Conservation (phyloP, 177 flowering plant species). For the Telopea speciosissima region DNA sequence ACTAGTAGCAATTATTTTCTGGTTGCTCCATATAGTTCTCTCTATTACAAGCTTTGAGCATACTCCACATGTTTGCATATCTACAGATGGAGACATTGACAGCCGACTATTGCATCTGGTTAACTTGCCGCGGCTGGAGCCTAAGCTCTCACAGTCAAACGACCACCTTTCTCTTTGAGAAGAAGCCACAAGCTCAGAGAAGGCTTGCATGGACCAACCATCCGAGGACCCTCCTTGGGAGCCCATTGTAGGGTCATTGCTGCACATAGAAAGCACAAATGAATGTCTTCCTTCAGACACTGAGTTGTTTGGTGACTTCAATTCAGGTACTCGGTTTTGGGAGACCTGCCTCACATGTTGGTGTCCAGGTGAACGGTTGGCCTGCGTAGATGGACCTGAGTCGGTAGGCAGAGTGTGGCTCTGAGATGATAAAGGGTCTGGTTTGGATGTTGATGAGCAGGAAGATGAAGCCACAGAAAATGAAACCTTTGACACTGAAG, state of each 20-base stretch:
- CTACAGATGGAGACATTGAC: constrained; percentile 49
- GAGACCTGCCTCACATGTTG: constrained; percentile 41
- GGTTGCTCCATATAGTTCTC: constrained; percentile 39
- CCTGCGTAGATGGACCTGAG: constrained; percentile 38
- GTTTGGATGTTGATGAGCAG: constrained; percentile 29
- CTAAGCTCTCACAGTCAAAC: constrained; percentile 52
- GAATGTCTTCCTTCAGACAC: constrained; percentile 42
- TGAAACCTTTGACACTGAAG: constrained; percentile 37
- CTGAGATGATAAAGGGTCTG: constrained; percentile 31
- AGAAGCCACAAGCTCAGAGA: constrained; percentile 55
- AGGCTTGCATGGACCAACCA: constrained; percentile 64
- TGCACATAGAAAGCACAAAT: constrained; percentile 32
- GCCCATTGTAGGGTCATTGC: constrained; percentile 43
- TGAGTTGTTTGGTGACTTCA: constrained; percentile 45
- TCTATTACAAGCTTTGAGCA: constrained; percentile 63
- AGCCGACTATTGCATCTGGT: constrained; percentile 46
- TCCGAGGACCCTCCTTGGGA: constrained; percentile 65
- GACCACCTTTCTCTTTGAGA: constrained; percentile 70
- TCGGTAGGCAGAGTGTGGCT: constrained; percentile 30
- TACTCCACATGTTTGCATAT: constrained; percentile 50
- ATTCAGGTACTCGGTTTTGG: constrained; percentile 32
- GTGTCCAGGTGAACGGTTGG: constrained; percentile 38
- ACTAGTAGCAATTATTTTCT: constrained; percentile 40
- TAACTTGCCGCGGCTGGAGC: constrained; percentile 42
- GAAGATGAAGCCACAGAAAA: constrained; percentile 45